Conservation (phyloP, 2,329 filamentous ascomycete species). For the Colletotrichum theobromicola region DNA sequence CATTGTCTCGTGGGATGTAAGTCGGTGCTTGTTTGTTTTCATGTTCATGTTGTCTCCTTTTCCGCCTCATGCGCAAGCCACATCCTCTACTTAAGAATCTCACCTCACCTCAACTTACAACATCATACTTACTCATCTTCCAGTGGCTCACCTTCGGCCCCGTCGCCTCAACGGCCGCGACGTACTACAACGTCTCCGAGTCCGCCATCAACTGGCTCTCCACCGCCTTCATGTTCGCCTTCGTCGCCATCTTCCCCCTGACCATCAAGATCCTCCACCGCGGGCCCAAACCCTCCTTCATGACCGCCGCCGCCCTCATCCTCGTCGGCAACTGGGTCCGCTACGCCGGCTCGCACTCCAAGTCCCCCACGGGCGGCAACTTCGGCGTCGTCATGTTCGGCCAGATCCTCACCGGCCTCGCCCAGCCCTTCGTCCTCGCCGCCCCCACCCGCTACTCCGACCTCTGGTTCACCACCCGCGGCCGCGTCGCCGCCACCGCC, state of each 20-base stretch:
- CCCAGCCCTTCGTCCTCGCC: conserved; percentile 90
- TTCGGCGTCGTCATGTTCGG: conserved; percentile 87
- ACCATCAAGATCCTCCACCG: conserved; percentile 80
- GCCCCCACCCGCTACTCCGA: conserved; percentile 92
- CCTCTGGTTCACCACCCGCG: conserved; percentile 88
- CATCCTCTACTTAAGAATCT: neutral
- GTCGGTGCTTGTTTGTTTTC: too few relatives aligned
- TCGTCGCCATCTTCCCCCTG: conserved; percentile 73
- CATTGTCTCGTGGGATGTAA: conserved; percentile 93
- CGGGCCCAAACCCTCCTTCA: conserved; percentile 80
- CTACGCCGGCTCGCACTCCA: conserved; percentile 68
- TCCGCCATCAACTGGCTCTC: conserved; percentile 91
- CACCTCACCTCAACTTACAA: neutral
- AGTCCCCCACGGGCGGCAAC: conserved; percentile 55
- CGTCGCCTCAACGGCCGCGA: conserved; percentile 74
- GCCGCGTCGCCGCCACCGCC: conserved; percentile 87
- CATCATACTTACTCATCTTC: neutral
- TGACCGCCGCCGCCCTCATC: conserved; percentile 74
- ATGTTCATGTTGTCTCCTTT: neutral
- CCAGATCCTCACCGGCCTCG: conserved; percentile 86
- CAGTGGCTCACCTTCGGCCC: conserved; percentile 94
- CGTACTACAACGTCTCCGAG: conserved; percentile 78
- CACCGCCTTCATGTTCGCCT: conserved; percentile 86
- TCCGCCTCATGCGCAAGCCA: too few relatives aligned
- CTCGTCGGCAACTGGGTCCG: conserved; percentile 91